Conservation (phyloP, 768 basidiomycete genomes). For the Suillus sp. region DNA sequence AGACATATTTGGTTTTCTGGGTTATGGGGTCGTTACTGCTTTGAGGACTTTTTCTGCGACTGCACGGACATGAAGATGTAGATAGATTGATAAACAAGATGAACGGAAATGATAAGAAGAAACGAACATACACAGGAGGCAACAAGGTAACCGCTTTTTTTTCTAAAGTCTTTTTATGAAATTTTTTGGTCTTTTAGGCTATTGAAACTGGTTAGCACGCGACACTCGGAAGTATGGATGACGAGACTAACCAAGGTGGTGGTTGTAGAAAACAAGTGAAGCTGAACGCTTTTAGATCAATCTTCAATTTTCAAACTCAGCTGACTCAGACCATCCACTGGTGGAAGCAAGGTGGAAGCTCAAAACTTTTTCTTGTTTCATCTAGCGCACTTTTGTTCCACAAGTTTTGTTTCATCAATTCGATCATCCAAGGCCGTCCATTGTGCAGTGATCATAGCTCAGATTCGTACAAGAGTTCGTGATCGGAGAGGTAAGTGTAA, state of each 20-base stretch:
- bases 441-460: constrained; percentile 2
- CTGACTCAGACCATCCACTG: constrained; percentile 4
- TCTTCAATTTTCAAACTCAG: constrained; percentile 46
- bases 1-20: constrained; percentile 60
- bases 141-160: constrained; percentile 80
- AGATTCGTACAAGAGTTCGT: constrained; percentile 2
- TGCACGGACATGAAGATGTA: constrained; percentile 28
- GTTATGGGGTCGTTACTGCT: constrained; percentile 88
- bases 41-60: constrained; percentile 81
- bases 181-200: constrained; percentile 62
- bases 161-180: constrained; percentile 67
- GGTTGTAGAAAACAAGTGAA: constrained; percentile 52
- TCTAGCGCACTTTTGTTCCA: background rate
- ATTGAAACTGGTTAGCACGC: constrained; percentile 25
- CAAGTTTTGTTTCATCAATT: background rate
- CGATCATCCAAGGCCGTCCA: background rate
- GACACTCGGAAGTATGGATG: constrained; percentile 20
- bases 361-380: background rate
- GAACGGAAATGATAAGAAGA: constrained; percentile 17
- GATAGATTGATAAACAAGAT: constrained; percentile 21
- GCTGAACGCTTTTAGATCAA: constrained; percentile 22
- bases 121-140: constrained; percentile 61
- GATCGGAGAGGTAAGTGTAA: constrained; percentile 16
- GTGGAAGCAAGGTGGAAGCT: background rate
- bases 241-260: constrained; percentile 61